These are phyloP conservation scores for Pyronema domesticum DNA, from an alignment of 495 filamentous ascomycete species.

Conservation along the genomic window DNA sequence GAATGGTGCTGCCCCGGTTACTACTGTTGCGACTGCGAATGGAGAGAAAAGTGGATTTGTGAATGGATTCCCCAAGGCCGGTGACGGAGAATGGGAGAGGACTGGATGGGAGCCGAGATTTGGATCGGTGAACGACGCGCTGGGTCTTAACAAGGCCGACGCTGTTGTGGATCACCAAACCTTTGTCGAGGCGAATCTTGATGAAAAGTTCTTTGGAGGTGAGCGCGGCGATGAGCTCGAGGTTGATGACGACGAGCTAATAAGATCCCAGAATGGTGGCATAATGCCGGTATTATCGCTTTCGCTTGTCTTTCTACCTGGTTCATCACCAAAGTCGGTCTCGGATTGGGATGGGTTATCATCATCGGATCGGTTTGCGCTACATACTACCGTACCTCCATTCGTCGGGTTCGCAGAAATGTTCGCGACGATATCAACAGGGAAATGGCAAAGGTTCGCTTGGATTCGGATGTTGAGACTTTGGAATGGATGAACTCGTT, in stretches of 20 bases:
- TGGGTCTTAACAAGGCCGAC: constrained; percentile 10
- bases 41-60: constrained; percentile 1
- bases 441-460: constrained; percentile 73
- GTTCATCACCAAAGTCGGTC: constrained; percentile 73
- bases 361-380: constrained; percentile 78
- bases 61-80: constrained; percentile 41
- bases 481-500: constrained; percentile 99
- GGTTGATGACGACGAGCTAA: constrained; percentile 3
- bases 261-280: constrained; percentile 68
- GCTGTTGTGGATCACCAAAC: constrained; percentile 59
- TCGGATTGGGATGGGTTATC: constrained; percentile 83
- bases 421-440: constrained; percentile 86
- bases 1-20: not conserved
- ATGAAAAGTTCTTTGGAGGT: constrained; percentile 88
- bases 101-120: constrained; percentile 84
- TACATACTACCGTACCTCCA: constrained; percentile 92
- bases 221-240: constrained; percentile 12
- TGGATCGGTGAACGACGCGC: constrained; percentile 39
- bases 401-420: constrained; percentile 83
- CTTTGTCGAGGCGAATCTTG: constrained; percentile 62
- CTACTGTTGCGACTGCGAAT: not conserved
- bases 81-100: constrained; percentile 44
- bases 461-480: constrained; percentile 86
- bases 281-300: constrained; percentile 79
- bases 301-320: constrained; percentile 87